A percentile compares a stretch with the other conserved stretches of the same genome.
Evolutionary conservation across 2,329 filamentous ascomycete species (phyloP).

Genomic region (Beauveria sp.): DNA sequence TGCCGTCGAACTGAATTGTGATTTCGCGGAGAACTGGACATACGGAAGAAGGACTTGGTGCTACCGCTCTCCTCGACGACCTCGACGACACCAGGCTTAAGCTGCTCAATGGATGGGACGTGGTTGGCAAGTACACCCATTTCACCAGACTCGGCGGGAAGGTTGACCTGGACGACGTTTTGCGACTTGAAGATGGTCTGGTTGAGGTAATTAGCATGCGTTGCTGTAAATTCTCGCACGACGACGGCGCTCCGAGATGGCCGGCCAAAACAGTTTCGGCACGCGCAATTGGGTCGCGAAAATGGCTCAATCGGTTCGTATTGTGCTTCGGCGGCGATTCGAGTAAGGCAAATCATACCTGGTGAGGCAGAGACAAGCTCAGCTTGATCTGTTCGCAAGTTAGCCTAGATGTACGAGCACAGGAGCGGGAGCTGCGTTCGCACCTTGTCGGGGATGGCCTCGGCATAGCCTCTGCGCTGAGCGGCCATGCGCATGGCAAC

Average conservation of each 20-base stretch:
- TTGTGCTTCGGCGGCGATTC: neutral
- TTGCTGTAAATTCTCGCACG: conserved; percentile 11
- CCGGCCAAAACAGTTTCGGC: conserved; percentile 8
- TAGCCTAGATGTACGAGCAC: conserved; percentile 15
- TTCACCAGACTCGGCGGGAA: conserved; percentile 94
- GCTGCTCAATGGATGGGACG: conserved; percentile 97
- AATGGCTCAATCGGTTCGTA: conserved; percentile 14
- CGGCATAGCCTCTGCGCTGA: conserved; percentile 86
- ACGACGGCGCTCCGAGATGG: conserved; percentile 2
- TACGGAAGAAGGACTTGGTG: conserved; percentile 98
- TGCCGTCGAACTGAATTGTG: neutral
- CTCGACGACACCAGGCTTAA: conserved; percentile 94
- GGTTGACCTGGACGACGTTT: conserved; percentile 89
- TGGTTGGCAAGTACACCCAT: conserved; percentile 99
- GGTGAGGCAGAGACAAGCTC: conserved; percentile 93
- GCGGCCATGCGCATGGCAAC: conserved; percentile 66
- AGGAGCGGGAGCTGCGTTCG: conserved; percentile 17
- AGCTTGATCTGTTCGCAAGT: conserved; percentile 68
- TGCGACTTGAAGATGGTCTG: conserved; percentile 64
- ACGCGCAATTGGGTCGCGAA: conserved; percentile 22
- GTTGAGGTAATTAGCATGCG: conserved; percentile 44
- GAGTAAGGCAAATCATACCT: conserved; percentile 58
- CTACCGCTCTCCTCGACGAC: conserved; percentile 85
- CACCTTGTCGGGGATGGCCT: conserved; percentile 76
- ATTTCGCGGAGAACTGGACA: conserved; percentile 26